Evolutionary conservation across 805 yeast species (phyloP).

Genomic region (Barnettozyma vustinii): DNA sequence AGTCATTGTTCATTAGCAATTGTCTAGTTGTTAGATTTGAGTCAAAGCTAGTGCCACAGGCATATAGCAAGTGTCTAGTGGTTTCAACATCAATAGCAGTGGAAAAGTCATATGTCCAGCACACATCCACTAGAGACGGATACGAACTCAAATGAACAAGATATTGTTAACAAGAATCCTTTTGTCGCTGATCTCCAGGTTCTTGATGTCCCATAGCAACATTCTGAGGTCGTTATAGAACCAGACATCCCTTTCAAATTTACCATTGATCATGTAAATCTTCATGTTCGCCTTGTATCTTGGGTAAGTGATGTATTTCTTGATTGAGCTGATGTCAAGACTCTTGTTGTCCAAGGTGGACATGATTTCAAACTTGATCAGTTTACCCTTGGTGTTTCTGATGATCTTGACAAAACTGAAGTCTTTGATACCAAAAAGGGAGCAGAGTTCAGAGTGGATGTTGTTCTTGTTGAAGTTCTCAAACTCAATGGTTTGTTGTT

Average conservation of each 20-base stretch:
- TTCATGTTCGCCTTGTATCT: conserved; percentile 41
- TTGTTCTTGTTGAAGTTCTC: conserved; percentile 20
- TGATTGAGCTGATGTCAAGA: conserved; percentile 26
- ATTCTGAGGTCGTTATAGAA: conserved; percentile 27
- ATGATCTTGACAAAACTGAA: conserved; percentile 34
- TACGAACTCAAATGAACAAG: conserved; percentile 6
- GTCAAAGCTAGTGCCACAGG: neutral
- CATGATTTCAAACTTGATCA: conserved; percentile 33
- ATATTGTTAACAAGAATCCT: conserved; percentile 22
- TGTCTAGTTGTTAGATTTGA: neutral
- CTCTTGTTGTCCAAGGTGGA: conserved; percentile 11
- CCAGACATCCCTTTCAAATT: conserved; percentile 23
- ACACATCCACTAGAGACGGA: neutral
- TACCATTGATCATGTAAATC: conserved; percentile 27
- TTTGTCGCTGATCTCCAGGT: conserved; percentile 14
- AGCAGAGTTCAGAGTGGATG: conserved; percentile 18
- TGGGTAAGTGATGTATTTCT: conserved; percentile 36
- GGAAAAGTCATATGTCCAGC: neutral
- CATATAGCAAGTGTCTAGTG: neutral
- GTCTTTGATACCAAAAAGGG: conserved; percentile 12
- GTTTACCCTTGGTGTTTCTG: conserved; percentile 33
- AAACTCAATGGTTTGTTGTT: conserved; percentile 18
- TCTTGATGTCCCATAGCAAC: conserved; percentile 25
- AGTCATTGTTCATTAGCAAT: conserved; percentile 5
- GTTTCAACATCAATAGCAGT: neutral